These are phyloP conservation scores for Stylosanthes scabra DNA, from an alignment of 331 rosid genomes.

Conservation along the genomic window DNA sequence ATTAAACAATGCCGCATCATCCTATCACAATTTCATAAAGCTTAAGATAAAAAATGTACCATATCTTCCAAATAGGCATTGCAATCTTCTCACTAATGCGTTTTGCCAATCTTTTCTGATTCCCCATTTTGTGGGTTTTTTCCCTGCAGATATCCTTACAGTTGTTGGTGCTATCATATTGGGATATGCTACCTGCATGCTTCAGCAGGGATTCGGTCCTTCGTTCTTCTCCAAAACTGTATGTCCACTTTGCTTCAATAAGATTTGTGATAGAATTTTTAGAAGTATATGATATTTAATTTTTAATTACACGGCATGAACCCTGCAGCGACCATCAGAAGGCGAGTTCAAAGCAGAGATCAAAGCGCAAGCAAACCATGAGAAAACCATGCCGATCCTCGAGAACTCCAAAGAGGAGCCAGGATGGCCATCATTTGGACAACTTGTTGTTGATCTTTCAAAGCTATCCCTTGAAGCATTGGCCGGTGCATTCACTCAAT, in stretches of 20 bases:
- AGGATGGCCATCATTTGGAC: slow-evolving; percentile 97
- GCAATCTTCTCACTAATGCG: too few relatives aligned
- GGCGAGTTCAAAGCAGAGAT: slow-evolving; percentile 59
- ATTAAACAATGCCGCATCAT: too few relatives aligned
- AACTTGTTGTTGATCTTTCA: slow-evolving; percentile 71
- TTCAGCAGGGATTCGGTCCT: slow-evolving; percentile 88
- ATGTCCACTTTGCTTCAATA: slow-evolving; percentile 35
- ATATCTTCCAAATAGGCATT: too few relatives aligned
- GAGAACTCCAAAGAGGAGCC: slow-evolving; percentile 80
- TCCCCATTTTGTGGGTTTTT: slow-evolving; percentile 37
- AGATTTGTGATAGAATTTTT: slow-evolving; percentile 20
- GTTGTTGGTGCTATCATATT: slow-evolving; percentile 83
- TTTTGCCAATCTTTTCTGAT: background rate
- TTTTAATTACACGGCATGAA: slow-evolving; percentile 31
- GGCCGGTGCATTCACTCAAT: slow-evolving; percentile 51
- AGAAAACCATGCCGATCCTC: slow-evolving; percentile 48
- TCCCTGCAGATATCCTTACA: slow-evolving; percentile 84
- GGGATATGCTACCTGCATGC: slow-evolving; percentile 90
- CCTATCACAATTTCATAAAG: too few relatives aligned
- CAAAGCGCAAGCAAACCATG: slow-evolving; percentile 50
- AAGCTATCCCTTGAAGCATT: slow-evolving; percentile 70
- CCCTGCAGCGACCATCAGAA: slow-evolving; percentile 49
- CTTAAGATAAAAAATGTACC: too few relatives aligned
- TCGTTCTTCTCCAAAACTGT: slow-evolving; percentile 67
- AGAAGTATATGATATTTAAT: slow-evolving; percentile 22